Evolutionary conservation across 73 alveolate species (phyloP).

Genomic region (Strombidium stylifer): DNA sequence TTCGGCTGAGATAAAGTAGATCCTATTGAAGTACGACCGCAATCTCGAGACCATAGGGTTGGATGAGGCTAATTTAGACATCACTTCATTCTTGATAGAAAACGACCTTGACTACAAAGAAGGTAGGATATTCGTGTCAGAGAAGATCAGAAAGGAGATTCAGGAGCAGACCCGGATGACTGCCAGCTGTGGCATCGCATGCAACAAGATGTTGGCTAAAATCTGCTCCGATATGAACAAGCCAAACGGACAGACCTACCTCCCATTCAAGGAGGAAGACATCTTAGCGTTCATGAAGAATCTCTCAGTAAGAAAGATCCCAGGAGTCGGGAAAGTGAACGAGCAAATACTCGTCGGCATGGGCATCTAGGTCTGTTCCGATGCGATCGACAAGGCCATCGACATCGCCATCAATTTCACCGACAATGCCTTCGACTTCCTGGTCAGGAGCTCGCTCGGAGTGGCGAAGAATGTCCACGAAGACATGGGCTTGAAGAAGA

Average conservation of each 20-base stretch:
- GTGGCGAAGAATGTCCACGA: constrained; percentile 41
- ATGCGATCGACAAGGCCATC: constrained; percentile 53
- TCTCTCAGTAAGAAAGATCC: constrained; percentile 84
- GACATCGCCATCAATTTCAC: constrained; percentile 59
- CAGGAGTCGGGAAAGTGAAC: constrained; percentile 88
- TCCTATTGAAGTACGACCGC: constrained; percentile 56
- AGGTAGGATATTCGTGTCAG: constrained; percentile 63
- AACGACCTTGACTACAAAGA: constrained; percentile 54
- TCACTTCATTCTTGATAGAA: constrained; percentile 62
- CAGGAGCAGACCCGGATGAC: constrained; percentile 60
- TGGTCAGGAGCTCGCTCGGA: constrained; percentile 53
- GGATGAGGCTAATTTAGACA: constrained; percentile 82
- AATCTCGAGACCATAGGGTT: constrained; percentile 66
- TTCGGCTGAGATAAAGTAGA: constrained; percentile 28
- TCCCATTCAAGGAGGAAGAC: constrained; percentile 4
- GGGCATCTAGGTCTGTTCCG: constrained; percentile 52
- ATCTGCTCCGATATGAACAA: constrained; percentile 77
- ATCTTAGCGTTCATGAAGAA: constrained; percentile 60
- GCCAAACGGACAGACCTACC: constrained; percentile 66
- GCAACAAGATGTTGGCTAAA: constrained; percentile 84
- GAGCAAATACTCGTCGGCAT: constrained; percentile 70
- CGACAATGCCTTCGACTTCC: constrained; percentile 66
- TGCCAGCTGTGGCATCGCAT: constrained; percentile 77
- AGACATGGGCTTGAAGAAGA: constrained; percentile 28
- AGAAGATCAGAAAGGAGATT: constrained; percentile 70